Base-by-base conservation (phyloP, 2,329 filamentous ascomycete species). In the Cordyceps fumosorosea region DNA sequence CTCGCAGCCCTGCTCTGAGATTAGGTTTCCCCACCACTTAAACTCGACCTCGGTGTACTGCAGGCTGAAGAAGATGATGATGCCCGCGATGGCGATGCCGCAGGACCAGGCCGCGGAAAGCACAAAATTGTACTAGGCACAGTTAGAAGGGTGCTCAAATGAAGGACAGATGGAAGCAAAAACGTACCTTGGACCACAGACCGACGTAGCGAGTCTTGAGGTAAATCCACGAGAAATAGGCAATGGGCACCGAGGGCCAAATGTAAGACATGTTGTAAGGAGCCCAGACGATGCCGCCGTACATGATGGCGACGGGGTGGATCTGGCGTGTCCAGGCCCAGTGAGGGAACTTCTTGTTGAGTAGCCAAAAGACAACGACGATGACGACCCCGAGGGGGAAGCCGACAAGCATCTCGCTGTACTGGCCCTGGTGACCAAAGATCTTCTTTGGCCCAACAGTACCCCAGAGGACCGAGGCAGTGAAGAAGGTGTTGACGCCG, bases 401-500 rank as follows among this genome's bases (percentile, higher is more conserved):
- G 3, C 80, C 81, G 11, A 80, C 66, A 34, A 83, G 69, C 0
- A 79, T 76, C 55, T 76, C 71, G 3, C 74, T 77, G 70, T 84
- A 84, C 61, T 78, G 75, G 8, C 80, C 79, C 11, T 76, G 69
- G 22, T 72, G 71, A 3, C 81, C 80, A 64, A 81, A 84, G 34
- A 83, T 76, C 68, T 78, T 80, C 63, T 72, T 72, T 0, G 81
- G 80, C 0, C 81, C 81, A 44, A 84, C 77, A 1, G 80, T 81
- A 26, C 81, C 82, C 81, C 81, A 84, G 4, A 84, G 73, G 0
- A 84, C 77, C 0, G 81, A 79, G 1, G 82, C 80, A 0, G 81
- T 84, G 70, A 84, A 85, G 70, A 84, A 83, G 4, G 80, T 81
- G 68, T 81, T 82, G 66, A 81, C 77, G 16, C 77, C 77, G 14